phyloP scores from a whole-genome alignment of 257 asterid genomes.

The Linderniella brevidens region DNA sequence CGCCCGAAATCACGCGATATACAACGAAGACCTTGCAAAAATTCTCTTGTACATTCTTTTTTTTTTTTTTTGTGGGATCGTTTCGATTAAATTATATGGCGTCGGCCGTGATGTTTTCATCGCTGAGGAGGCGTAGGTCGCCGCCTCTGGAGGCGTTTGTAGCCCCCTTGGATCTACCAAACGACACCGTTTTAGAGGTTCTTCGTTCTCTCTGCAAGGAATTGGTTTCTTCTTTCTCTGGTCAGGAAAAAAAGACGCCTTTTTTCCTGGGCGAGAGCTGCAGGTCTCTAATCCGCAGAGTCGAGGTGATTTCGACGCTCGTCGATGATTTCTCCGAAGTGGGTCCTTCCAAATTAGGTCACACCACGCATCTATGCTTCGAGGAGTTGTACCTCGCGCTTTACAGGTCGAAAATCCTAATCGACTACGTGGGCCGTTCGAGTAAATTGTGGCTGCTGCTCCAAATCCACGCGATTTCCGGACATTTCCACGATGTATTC shows the following conservation, averaged over 20 bases:
- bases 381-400: constrained; percentile 89
- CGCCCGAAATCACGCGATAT: too few species aligned
- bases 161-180: constrained; percentile 63
- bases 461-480: constrained; percentile 54
- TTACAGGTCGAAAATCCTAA: constrained; percentile 62
- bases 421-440: constrained; percentile 53
- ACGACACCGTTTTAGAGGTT: constrained; percentile 36
- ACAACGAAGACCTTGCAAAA: too few species aligned
- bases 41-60: too few species aligned
- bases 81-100: constrained; percentile 27
- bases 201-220: constrained; percentile 35
- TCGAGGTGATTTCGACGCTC: constrained; percentile 46
- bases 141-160: constrained; percentile 72
- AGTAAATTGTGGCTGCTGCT: constrained; percentile 80
- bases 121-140: constrained; percentile 75
- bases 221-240: constrained; percentile 20
- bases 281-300: constrained; percentile 49
- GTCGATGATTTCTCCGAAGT: constrained; percentile 41
- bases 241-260: constrained; percentile 18
- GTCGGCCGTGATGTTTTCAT: constrained; percentile 71
- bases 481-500: constrained; percentile 73
- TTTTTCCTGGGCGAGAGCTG: constrained; percentile 40
- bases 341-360: constrained; percentile 18
- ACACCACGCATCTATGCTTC: constrained; percentile 50
- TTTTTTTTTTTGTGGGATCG: neutral